Evolutionary conservation across 257 asterid genomes (phyloP).

Genomic region (Solanum corneliomulleri): DNA sequence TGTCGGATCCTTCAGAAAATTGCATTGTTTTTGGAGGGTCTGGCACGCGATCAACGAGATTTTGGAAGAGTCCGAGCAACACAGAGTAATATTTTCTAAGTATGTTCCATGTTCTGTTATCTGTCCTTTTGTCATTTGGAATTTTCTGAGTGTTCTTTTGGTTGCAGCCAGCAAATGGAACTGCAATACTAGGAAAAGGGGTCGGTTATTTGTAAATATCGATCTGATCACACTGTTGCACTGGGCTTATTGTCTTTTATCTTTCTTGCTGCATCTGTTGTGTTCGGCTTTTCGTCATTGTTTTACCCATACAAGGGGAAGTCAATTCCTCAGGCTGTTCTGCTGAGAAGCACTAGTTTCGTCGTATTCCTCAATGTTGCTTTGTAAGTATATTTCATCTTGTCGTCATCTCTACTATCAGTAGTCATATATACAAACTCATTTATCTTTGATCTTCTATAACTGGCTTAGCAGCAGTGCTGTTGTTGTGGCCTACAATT

Average conservation of each 20-base stretch:
- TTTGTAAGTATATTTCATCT: conserved; percentile 37
- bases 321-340: conserved; percentile 46
- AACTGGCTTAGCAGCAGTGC: conserved; percentile 52
- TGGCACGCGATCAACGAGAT: too few species aligned
- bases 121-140: too few species aligned
- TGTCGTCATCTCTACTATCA: not conserved
- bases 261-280: conserved; percentile 39
- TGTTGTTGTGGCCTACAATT: conserved; percentile 77
- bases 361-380: conserved; percentile 57
- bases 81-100: too few species aligned
- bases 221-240: conserved; percentile 47
- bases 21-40: too few species aligned
- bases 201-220: conserved; percentile 63
- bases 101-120: too few species aligned
- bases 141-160: not conserved
- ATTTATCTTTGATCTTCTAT: not conserved
- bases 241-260: conserved; percentile 56
- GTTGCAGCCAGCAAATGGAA: conserved; percentile 65
- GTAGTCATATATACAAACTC: not conserved
- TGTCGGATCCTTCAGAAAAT: too few species aligned
- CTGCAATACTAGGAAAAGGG: conserved; percentile 39
- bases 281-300: conserved; percentile 47
- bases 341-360: conserved; percentile 52
- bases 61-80: too few species aligned
- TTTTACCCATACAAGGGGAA: conserved; percentile 72